These are phyloP conservation scores for Dactylellina haptotyla DNA, from an alignment of 2,329 filamentous ascomycete species.

Conservation along the genomic window DNA sequence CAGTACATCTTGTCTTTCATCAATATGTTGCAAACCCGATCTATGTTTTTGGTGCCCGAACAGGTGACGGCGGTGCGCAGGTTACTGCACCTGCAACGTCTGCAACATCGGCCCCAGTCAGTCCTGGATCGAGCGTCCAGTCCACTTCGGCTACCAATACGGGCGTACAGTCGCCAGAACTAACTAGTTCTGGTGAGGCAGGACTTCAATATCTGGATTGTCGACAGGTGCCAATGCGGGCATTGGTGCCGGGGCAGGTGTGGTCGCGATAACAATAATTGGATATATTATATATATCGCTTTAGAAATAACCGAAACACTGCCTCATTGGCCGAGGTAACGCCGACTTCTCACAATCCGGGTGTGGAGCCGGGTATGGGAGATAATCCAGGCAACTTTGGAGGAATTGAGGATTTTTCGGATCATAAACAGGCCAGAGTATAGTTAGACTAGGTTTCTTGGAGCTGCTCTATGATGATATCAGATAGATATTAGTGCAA, in stretches of 20 bases:
- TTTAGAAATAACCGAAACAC: background rate
- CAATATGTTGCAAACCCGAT: conserved; percentile 8
- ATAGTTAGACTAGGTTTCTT: no score
- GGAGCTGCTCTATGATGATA: no score
- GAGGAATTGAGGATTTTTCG: background rate
- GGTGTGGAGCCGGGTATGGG: background rate
- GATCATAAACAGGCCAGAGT: no score
- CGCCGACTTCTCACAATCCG: background rate
- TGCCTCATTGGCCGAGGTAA: no score
- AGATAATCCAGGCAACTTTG: background rate
- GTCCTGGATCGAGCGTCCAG: background rate
- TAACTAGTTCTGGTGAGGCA: no score
- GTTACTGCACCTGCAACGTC: background rate
- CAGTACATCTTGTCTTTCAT: background rate
- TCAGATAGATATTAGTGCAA: no score
- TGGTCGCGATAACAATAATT: background rate
- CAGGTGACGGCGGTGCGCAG: background rate
- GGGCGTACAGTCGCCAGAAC: background rate
- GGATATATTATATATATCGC: conserved; percentile 7
- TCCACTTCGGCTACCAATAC: background rate
- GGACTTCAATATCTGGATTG: background rate
- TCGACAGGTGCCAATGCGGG: conserved; percentile 5
- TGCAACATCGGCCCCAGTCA: background rate
- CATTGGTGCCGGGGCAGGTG: conserved; percentile 1
- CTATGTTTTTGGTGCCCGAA: conserved; percentile 6